Conservation (phyloP, 2,329 filamentous ascomycete species). For the Thielaviopsis punctulata region DNA sequence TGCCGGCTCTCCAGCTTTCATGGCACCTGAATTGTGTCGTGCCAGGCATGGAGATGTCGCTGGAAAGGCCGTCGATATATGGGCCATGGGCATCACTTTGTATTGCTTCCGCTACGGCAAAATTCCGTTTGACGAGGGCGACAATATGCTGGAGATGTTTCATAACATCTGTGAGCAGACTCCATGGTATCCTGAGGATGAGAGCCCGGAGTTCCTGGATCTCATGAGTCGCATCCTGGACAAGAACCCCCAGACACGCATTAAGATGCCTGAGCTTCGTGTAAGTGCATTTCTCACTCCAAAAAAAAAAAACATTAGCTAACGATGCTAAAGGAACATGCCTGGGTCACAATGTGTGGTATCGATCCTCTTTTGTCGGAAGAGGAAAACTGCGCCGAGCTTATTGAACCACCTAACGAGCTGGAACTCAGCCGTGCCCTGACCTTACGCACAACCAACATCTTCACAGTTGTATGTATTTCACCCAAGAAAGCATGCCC, state of each 20-base stretch:
- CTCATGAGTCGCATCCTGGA: slow-evolving; percentile 59
- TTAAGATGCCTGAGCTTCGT: slow-evolving; percentile 65
- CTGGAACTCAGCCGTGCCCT: slow-evolving; percentile 83
- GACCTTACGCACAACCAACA: slow-evolving; percentile 71
- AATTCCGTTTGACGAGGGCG: slow-evolving; percentile 68
- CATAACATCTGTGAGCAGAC: slow-evolving; percentile 66
- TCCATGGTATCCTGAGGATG: slow-evolving; percentile 42
- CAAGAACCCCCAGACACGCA: slow-evolving; percentile 69
- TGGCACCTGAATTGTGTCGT: slow-evolving; percentile 83
- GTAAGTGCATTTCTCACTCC: slow-evolving; percentile 28
- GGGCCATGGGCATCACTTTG: slow-evolving; percentile 94
- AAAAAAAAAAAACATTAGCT: no score
- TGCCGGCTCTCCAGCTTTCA: slow-evolving; percentile 83
- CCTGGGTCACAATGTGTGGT: slow-evolving; percentile 78
- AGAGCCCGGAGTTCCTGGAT: slow-evolving; percentile 53
- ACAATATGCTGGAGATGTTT: slow-evolving; percentile 65
- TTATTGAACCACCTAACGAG: slow-evolving; percentile 71
- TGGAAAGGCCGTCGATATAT: slow-evolving; percentile 82
- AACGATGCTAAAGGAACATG: slow-evolving; percentile 46
- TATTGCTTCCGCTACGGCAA: slow-evolving; percentile 82
- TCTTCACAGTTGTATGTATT: slow-evolving; percentile 58
- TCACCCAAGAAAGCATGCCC: background rate
- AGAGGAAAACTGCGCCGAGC: slow-evolving; percentile 70
- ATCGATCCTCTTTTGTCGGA: slow-evolving; percentile 60
- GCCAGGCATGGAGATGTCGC: slow-evolving; percentile 74